Percentiles rank a stretch among this genome's conserved stretches.
phyloP scores from a whole-genome alignment of 179 eudicot genomes.

The Camellia oleifera region DNA sequence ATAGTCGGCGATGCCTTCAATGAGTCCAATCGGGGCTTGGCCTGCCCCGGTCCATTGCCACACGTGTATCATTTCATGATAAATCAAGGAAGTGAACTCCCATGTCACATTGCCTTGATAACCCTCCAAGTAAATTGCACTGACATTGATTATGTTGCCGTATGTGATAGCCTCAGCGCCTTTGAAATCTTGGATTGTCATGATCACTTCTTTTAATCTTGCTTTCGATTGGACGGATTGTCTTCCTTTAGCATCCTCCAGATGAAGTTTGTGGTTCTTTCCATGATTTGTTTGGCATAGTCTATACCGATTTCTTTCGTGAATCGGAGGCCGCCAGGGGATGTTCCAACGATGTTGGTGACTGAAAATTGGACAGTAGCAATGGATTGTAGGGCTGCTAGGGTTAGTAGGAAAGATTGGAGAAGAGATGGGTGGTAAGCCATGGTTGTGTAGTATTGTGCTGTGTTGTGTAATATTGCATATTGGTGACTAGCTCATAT shows the following conservation, averaged over 20 bases:
- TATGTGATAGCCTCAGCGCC: not conserved
- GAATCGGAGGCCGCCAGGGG: conserved; percentile 19
- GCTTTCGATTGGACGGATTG: not conserved
- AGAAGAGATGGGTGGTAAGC: not conserved
- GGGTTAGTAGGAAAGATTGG: not conserved
- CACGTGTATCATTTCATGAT: conserved; percentile 24
- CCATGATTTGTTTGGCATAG: conserved; percentile 2
- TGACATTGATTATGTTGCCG: not conserved
- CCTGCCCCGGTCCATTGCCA: conserved; percentile 28
- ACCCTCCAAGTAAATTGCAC: not conserved
- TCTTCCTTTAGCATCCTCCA: conserved; percentile 16
- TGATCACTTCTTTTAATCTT: not conserved
- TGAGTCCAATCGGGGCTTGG: not conserved
- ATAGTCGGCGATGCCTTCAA: conserved; percentile 27
- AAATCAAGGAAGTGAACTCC: conserved; percentile 17
- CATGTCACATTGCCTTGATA: conserved; percentile 17
- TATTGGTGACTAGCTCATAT: too few species aligned
- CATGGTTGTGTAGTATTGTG: not conserved
- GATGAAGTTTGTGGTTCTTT: conserved; percentile 15
- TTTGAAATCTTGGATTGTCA: not conserved
- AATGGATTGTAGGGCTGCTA: conserved; percentile 6
- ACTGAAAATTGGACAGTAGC: conserved; percentile 16
- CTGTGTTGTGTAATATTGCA: too few species aligned
- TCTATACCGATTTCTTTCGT: conserved; percentile 10
- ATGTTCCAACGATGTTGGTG: not conserved